phyloP scores from a whole-genome alignment of 805 yeast species.

The Pichia gijzeniarum region DNA sequence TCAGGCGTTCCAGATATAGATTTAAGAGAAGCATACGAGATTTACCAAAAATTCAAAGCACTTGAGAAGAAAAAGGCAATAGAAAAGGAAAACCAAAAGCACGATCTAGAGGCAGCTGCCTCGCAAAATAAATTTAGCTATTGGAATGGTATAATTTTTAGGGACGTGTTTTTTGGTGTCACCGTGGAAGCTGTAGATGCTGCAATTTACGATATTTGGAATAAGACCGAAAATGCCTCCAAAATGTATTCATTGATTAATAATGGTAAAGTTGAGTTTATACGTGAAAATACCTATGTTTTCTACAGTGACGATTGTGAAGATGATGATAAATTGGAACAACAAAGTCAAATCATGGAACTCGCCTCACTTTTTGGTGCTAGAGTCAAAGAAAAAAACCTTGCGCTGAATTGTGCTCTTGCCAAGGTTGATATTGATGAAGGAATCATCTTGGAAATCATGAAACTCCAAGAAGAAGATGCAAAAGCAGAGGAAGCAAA shows the following conservation, averaged over 20 bases:
- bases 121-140: slow-evolving; percentile 9
- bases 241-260: slow-evolving; percentile 5
- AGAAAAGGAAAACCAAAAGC: not conserved
- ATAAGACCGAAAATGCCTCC: not conserved
- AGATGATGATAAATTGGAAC: slow-evolving; percentile 24
- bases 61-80: slow-evolving; percentile 21
- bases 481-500: not conserved
- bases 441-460: slow-evolving; percentile 27
- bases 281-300: slow-evolving; percentile 23
- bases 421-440: slow-evolving; percentile 37
- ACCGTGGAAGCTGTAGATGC: slow-evolving; percentile 39
- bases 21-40: slow-evolving; percentile 38
- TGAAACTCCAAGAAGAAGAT: not conserved
- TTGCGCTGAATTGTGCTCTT: slow-evolving; percentile 46
- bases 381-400: slow-evolving; percentile 32
- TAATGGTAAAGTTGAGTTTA: slow-evolving; percentile 10
- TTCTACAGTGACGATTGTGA: slow-evolving; percentile 11
- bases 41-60: slow-evolving; percentile 28
- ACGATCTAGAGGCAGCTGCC: not conserved
- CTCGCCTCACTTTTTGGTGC: slow-evolving; percentile 33
- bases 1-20: slow-evolving; percentile 38
- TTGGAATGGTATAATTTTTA: slow-evolving; percentile 50
- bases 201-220: slow-evolving; percentile 11
- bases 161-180: slow-evolving; percentile 48
- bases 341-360: slow-evolving; percentile 37